phyloP scores from a whole-genome alignment of 2,329 filamentous ascomycete species.

The Aspergillus fumigatus region DNA sequence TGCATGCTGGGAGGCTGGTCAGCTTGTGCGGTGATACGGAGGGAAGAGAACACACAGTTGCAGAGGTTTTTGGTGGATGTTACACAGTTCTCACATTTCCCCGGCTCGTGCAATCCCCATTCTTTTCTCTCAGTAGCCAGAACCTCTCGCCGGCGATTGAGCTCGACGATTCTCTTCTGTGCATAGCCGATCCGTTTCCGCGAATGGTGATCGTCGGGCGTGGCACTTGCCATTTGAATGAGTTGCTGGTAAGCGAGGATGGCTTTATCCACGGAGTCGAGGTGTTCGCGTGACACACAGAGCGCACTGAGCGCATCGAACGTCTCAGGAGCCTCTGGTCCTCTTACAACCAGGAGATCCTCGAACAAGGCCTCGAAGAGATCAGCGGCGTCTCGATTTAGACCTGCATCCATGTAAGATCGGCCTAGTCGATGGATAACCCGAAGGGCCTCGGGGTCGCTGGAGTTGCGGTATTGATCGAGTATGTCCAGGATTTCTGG shows the following conservation, averaged over 20 bases:
- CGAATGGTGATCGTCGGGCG: slow-evolving; percentile 22
- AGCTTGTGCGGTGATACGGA: not conserved
- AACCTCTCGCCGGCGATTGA: slow-evolving; percentile 22
- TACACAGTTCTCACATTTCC: slow-evolving; percentile 19
- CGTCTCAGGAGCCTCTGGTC: slow-evolving; percentile 22
- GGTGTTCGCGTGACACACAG: slow-evolving; percentile 25
- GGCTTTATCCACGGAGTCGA: slow-evolving; percentile 25
- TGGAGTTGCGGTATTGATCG: slow-evolving; percentile 23
- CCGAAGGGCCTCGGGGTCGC: slow-evolving; percentile 19
- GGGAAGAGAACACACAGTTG: slow-evolving; percentile 18
- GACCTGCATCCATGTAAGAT: slow-evolving; percentile 26
- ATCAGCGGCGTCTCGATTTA: slow-evolving; percentile 24
- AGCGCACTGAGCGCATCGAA: slow-evolving; percentile 28
- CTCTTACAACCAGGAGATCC: slow-evolving; percentile 22
- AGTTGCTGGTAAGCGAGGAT: slow-evolving; percentile 27
- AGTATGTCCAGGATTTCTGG: slow-evolving; percentile 22
- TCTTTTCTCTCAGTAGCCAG: slow-evolving; percentile 22
- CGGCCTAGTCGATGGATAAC: slow-evolving; percentile 25
- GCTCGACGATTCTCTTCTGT: slow-evolving; percentile 22
- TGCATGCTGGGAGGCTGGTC: slow-evolving; percentile 19
- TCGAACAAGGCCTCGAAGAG: slow-evolving; percentile 25
- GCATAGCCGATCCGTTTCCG: slow-evolving; percentile 23
- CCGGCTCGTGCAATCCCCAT: slow-evolving; percentile 23
- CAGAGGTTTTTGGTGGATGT: slow-evolving; percentile 20
- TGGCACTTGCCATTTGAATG: slow-evolving; percentile 21